phyloP scores from a whole-genome alignment of 257 asterid genomes.

The Rauvolfia tetraphylla region DNA sequence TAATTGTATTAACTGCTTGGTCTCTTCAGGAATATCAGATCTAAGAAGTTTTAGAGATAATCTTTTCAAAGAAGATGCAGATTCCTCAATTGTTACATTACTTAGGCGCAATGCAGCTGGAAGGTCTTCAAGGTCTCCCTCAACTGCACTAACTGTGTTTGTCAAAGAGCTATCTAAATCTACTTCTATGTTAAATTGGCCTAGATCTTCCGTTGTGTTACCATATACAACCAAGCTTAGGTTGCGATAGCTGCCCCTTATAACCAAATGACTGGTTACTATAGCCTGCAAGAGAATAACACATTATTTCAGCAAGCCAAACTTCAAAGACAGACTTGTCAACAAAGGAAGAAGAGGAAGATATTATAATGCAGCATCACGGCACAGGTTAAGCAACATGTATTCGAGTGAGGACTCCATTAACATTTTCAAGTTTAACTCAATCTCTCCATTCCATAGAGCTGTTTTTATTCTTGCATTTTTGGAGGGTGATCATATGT shows the following conservation, averaged over 20 bases:
- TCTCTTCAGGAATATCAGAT: constrained; percentile 56
- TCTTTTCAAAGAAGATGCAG: constrained; percentile 50
- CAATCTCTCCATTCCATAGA: not conserved
- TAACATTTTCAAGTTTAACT: not conserved
- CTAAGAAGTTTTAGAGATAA: constrained; percentile 44
- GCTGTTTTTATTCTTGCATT: not conserved
- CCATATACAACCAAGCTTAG: constrained; percentile 96
- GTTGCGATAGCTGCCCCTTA: constrained; percentile 96
- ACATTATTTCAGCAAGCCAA: constrained; percentile 18
- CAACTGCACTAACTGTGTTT: constrained; percentile 60
- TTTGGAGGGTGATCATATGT: not conserved
- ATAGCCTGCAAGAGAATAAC: constrained; percentile 54
- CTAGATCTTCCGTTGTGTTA: constrained; percentile 87
- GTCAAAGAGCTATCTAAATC: constrained; percentile 83
- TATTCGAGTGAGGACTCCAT: not conserved
- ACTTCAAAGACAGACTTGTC: not conserved
- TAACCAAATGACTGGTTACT: constrained; percentile 90
- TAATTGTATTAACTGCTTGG: constrained; percentile 51
- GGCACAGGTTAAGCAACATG: not conserved
- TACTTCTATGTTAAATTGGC: constrained; percentile 91
- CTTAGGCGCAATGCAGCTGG: constrained; percentile 81
- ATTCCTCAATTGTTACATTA: constrained; percentile 61
- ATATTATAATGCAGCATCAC: not conserved
- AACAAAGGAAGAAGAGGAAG: constrained; percentile 5
- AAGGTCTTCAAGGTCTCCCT: constrained; percentile 89